Conservation (phyloP, 306 rosid genomes). For the Canavalia ensiformis region DNA sequence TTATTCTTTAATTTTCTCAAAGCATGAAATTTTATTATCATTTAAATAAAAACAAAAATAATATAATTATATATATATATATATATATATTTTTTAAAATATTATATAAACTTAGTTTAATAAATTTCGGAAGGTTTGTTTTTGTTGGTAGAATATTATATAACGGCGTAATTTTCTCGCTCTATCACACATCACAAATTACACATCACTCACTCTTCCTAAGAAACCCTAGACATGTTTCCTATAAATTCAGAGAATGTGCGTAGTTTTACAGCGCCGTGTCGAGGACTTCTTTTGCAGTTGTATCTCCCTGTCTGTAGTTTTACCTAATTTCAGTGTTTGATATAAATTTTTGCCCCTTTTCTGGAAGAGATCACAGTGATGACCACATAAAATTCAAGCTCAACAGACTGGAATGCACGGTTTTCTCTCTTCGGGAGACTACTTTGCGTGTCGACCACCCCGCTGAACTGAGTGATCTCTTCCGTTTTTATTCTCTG, state of each 20-base stretch:
- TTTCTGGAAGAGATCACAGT: constrained; percentile 43
- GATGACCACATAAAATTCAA: constrained; percentile 72
- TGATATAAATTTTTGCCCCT: no score
- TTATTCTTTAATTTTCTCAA: no score
- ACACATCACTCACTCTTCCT: no score
- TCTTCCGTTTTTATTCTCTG: neutral
- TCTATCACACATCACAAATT: no score
- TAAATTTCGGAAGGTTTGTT: neutral
- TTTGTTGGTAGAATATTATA: neutral
- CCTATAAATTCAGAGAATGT: constrained; percentile 37
- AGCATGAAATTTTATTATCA: no score
- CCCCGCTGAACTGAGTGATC: constrained; percentile 81
- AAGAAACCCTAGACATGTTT: constrained; percentile 41
- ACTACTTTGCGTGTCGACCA: constrained; percentile 73
- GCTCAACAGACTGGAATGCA: constrained; percentile 97
- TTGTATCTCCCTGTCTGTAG: no score
- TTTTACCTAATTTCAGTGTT: neutral
- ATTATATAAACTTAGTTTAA: neutral
- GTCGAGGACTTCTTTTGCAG: neutral
- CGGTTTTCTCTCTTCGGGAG: constrained; percentile 58
- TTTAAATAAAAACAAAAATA: no score
- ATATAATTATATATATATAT: no score
- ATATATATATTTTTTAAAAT: neutral
- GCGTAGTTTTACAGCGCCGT: neutral
- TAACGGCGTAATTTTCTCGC: no score